Percentiles rank a stretch among this genome's conserved stretches.
Conservation (phyloP, 352 stramenopile species). For the Phytophthora sp. region DNA sequence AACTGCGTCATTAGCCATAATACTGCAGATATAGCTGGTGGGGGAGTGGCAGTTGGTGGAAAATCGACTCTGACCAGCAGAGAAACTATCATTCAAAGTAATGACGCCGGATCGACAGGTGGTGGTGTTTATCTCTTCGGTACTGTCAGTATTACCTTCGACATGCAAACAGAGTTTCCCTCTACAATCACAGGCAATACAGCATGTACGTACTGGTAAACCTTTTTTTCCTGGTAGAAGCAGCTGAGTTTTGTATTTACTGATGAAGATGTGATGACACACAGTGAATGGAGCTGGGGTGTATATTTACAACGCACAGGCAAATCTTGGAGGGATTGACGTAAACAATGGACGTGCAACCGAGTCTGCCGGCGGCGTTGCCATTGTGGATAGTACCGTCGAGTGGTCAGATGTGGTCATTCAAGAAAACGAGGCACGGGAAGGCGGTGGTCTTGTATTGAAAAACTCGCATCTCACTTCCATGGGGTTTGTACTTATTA, state of each 20-base stretch:
- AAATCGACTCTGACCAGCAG: not conserved
- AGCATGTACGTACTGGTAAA: conserved; percentile 27
- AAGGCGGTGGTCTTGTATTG: conserved; percentile 35
- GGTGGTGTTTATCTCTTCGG: conserved; percentile 28
- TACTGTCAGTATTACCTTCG: conserved; percentile 18
- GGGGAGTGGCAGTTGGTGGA: conserved; percentile 22
- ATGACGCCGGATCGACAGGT: conserved; percentile 15
- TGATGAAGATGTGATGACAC: not conserved
- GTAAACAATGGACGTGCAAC: conserved; percentile 20
- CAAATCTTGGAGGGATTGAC: conserved; percentile 12
- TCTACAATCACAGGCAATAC: conserved; percentile 32
- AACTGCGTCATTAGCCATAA: conserved; percentile 21
- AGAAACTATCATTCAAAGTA: conserved; percentile 20
- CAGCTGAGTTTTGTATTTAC: not conserved
- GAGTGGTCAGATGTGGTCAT: conserved; percentile 28
- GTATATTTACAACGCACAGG: conserved; percentile 27
- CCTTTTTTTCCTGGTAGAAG: not conserved
- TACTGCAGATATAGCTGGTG: conserved; percentile 18
- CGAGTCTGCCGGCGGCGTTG: conserved; percentile 28
- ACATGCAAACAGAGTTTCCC: not conserved
- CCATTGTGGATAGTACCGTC: conserved; percentile 27
- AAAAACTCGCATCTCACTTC: conserved; percentile 17
- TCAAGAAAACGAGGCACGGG: conserved; percentile 14
- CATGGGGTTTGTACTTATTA: conserved; percentile 18
- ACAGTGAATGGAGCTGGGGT: conserved; percentile 42